Evolutionary conservation across 148 eudicot genomes (phyloP), one percentile per base, ranked within the genome.

Genomic region (Mesembryanthemum crystallinum): DNA sequence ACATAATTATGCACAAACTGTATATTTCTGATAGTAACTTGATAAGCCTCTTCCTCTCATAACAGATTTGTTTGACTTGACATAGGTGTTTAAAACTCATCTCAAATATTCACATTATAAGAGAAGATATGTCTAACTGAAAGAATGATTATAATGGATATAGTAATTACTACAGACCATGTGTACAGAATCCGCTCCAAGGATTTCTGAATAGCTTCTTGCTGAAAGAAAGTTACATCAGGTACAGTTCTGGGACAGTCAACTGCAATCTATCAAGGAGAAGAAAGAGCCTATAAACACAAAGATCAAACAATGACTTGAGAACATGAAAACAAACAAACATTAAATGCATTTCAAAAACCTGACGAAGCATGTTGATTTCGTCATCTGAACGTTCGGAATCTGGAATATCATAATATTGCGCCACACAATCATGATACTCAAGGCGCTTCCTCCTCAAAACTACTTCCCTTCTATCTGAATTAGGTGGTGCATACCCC

Each of bases 401-500:
- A 79, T 96, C 97, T 28, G 98, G 87, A 78, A 92, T 85, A 73
- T 92, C 98, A 82, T 91, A 96, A 86, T 90, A 88, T 75, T 89
- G 97, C 35, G 94, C 86, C 80, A 92, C 97, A 83, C 87, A 88
- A 78, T 96, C 97, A 67, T 87, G 90, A 86, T 96, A 92, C 70
- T 96, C 99, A 20, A 85, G 79, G 73, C 97, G 98, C 85, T 96
- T 96, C 90, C 99, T 91, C 81, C 90, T 92, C 85, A 96, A 62
- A 86, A 96, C 94, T 78, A 87, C 97, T 79, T 92, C 99, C 93
- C 99, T 90, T 92, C 99, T 88, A 92, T 96, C 98, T 88, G 97
- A 92, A 96, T 92, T 96, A 92, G 97, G 86, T 83, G 99, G 98
- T 88, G 99, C 99, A 92, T 96, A 91, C 87, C 98, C 98, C 98